phyloP scores from a whole-genome alignment of 305 asterid genomes.

The Fraxinus paxiana region DNA sequence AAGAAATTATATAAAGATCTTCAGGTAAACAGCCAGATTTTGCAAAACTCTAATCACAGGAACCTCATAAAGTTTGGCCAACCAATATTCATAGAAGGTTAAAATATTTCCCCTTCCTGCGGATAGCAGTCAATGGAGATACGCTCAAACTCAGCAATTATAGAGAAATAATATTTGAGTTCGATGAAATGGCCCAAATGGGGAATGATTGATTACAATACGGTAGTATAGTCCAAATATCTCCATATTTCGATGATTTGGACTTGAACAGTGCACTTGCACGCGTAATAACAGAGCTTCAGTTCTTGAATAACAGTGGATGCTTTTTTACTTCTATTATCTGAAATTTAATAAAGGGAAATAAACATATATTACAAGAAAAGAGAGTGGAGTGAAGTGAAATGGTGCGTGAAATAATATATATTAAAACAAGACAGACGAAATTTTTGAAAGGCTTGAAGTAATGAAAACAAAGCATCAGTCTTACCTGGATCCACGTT shows the following conservation, averaged over 20 bases:
- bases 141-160: constrained; percentile 19
- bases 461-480: background rate
- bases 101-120: background rate
- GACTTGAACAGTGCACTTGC: background rate
- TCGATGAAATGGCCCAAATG: background rate
- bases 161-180: constrained; percentile 25
- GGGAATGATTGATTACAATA: constrained; percentile 14
- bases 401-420: background rate
- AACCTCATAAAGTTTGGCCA: background rate
- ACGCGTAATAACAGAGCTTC: background rate
- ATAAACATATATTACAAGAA: background rate
- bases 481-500: constrained; percentile 18
- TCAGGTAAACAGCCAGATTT: constrained; percentile 13
- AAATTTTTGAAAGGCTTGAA: background rate
- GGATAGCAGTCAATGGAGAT: background rate
- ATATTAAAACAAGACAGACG: background rate
- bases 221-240: background rate
- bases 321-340: background rate
- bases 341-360: background rate
- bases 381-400: background rate
- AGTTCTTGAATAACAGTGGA: background rate
- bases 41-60: constrained; percentile 21
- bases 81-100: constrained; percentile 15
- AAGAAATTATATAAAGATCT: background rate
- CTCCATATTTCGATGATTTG: constrained; percentile 11